Base-by-base conservation (phyloP, 1,139 yeast species). In the Yamadazyma sp. region DNA sequence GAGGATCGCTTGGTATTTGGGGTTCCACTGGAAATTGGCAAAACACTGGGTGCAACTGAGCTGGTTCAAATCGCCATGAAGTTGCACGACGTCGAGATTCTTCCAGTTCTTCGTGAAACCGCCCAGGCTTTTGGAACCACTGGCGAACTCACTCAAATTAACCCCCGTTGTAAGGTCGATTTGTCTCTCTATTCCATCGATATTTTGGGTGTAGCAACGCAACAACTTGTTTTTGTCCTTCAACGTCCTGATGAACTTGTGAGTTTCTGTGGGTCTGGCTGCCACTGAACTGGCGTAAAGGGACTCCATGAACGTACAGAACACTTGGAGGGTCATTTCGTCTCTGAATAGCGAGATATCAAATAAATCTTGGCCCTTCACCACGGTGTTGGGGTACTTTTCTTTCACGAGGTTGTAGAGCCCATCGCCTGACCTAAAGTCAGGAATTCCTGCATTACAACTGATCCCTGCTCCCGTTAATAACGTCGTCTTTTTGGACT, bases 361-460 rank as follows among this genome's bases (percentile, higher is more conserved):
- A 61, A 91, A 91, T 54, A 91, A 73, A 48, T 92, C 98, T 55
- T 87, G 88, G 4, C 98, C 98, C 49, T 78, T 80, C 31, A 83
- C 79, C 5, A 81, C 73, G 6, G 77, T 68, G 38, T 75, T 73
- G 2, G 88, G 87, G 53, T 77, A 77, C 49, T 79, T 77, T 14
- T 68, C 65, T 53, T 83, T 85, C 15, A 83, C 89, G 64, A 81
- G 60, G 47, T 84, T 81, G 64, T 91, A 91, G 17, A 91, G 72
- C 2, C 98, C 98, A 49, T 84, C 81, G 14, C 81, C 69, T 2
- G 95, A 86, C 43, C 98, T 73, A 60, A 91, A 91, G 59, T 91
- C 98, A 1, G 98, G 98, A 40, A 91, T 91, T 0, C 98, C 98
- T 1, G 98, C 97, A 58, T 87, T 88, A 59, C 97, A 88, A 18